These are phyloP conservation scores for Musa itinerans DNA, from an alignment of 176 grass and related monocot genomes.

Conservation along the genomic window DNA sequence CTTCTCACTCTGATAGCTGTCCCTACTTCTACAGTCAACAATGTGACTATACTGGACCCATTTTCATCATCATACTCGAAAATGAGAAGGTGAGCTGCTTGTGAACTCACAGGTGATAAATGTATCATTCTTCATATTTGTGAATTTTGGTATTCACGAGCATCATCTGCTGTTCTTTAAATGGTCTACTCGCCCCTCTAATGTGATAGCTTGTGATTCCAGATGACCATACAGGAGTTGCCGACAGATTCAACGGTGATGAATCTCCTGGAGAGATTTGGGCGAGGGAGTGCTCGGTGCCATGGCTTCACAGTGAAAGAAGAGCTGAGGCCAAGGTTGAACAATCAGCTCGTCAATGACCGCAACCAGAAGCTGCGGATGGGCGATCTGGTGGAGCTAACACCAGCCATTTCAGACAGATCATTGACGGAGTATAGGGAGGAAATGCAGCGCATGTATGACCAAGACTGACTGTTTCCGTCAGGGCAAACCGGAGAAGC, in stretches of 20 bases:
- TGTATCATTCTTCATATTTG: not conserved
- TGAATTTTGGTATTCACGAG: not conserved
- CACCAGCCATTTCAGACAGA: slow-evolving; percentile 28
- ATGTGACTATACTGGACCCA: slow-evolving; percentile 17
- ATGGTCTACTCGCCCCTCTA: not conserved
- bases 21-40: slow-evolving; percentile 21
- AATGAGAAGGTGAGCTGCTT: slow-evolving; percentile 37
- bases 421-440: slow-evolving; percentile 27
- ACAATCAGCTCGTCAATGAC: slow-evolving; percentile 31
- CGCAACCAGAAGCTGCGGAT: slow-evolving; percentile 40
- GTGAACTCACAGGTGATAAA: not conserved
- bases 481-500: not conserved
- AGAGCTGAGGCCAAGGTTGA: slow-evolving; percentile 31
- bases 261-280: slow-evolving; percentile 37
- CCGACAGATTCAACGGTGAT: slow-evolving; percentile 31
- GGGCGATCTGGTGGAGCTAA: slow-evolving; percentile 52
- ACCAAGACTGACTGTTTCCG: slow-evolving; percentile 9
- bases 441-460: slow-evolving; percentile 39
- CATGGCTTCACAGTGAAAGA: slow-evolving; percentile 18
- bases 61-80: slow-evolving; percentile 53
- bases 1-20: slow-evolving; percentile 26
- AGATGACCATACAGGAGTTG: slow-evolving; percentile 64
- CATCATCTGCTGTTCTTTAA: no score
- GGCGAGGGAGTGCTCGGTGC: not conserved
- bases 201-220: slow-evolving; percentile 11